Percentiles rank a stretch among this genome's conserved stretches.
Conservation (phyloP, 2,329 filamentous ascomycete genomes). For the Cercospora sesami region DNA sequence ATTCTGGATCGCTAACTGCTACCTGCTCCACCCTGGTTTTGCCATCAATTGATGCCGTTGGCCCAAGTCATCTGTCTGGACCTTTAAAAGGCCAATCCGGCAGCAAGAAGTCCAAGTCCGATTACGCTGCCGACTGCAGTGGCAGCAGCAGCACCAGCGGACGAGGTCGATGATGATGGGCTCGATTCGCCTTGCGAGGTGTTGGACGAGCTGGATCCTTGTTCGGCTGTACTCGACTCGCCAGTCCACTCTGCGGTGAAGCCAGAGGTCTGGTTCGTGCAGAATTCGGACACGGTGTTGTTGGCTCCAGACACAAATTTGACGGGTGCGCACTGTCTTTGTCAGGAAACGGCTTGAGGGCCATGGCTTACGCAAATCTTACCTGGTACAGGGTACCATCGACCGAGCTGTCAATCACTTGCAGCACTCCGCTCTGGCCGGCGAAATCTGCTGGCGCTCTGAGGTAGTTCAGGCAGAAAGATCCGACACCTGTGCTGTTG, state of each 20-base stretch:
- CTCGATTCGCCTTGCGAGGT: neutral
- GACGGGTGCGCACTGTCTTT: constrained; percentile 35
- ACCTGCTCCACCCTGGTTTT: neutral
- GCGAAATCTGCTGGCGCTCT: constrained; percentile 32
- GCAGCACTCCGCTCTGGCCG: constrained; percentile 34
- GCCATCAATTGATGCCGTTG: neutral
- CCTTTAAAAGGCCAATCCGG: constrained; percentile 26
- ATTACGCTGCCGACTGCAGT: constrained; percentile 26
- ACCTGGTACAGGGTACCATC: constrained; percentile 39
- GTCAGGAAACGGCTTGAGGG: neutral
- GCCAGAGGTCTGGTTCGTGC: constrained; percentile 30
- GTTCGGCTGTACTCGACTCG: neutral
- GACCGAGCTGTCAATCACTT: constrained; percentile 33
- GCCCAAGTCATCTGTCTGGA: neutral
- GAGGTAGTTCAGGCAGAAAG: constrained; percentile 35
- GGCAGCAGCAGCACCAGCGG: constrained; percentile 23
- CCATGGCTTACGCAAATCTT: constrained; percentile 6
- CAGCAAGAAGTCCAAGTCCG: constrained; percentile 27
- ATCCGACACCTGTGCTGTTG: constrained; percentile 31
- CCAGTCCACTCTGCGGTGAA: constrained; percentile 33
- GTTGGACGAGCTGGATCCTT: constrained; percentile 5
- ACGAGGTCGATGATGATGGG: constrained; percentile 14
- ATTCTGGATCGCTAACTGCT: neutral
- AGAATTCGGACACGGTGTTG: constrained; percentile 30
- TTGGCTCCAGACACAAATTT: constrained; percentile 36